Evolutionary conservation across 768 basidiomycete genomes (phyloP).

Genomic region (Pisolithus tinctorius): DNA sequence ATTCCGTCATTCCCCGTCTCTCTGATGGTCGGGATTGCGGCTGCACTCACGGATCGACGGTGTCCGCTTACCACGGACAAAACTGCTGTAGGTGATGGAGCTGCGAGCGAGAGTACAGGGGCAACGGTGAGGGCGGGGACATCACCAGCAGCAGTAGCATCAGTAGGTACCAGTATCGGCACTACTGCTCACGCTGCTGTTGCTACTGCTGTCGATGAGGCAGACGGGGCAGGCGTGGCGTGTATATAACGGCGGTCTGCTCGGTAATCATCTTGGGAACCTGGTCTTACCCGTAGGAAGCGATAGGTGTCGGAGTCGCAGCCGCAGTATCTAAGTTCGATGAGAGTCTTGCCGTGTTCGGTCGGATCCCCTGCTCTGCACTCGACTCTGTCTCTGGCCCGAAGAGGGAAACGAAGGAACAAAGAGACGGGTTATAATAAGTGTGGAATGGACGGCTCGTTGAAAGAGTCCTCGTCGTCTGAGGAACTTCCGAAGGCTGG

Average conservation of each 20-base stretch:
- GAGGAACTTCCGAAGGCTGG: slow-evolving; percentile 35
- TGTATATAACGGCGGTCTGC: slow-evolving; percentile 26
- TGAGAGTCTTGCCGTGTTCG: slow-evolving; percentile 14
- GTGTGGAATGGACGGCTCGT: slow-evolving; percentile 22
- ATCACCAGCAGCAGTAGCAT: slow-evolving; percentile 5
- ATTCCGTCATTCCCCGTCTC: too few relatives aligned
- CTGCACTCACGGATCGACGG: slow-evolving; percentile 26
- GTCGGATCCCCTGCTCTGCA: slow-evolving; percentile 9
- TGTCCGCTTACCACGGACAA: slow-evolving; percentile 13
- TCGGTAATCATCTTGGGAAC: slow-evolving; percentile 30
- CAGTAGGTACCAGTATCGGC: too few relatives aligned
- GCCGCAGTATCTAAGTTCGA: slow-evolving; percentile 14
- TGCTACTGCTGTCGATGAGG: too few relatives aligned
- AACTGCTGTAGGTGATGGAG: slow-evolving; percentile 4
- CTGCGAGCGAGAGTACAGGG: slow-evolving; percentile 1
- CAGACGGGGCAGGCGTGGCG: slow-evolving; percentile 3
- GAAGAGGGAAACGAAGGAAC: slow-evolving; percentile 18
- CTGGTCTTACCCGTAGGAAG: slow-evolving; percentile 21
- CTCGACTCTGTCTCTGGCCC: slow-evolving; percentile 10
- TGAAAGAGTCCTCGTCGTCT: slow-evolving; percentile 26
- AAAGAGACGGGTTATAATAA: slow-evolving; percentile 14
- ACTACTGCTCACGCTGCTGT: too few relatives aligned
- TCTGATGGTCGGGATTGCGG: slow-evolving; percentile 24
- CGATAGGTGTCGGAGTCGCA: slow-evolving; percentile 16
- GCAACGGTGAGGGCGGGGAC: slow-evolving; percentile 11